Percentiles rank a stretch among this genome's conserved stretches.
These are phyloP conservation scores for Coprinopsis strossmayeri DNA, from an alignment of 768 basidiomycete species.

Conservation along the genomic window DNA sequence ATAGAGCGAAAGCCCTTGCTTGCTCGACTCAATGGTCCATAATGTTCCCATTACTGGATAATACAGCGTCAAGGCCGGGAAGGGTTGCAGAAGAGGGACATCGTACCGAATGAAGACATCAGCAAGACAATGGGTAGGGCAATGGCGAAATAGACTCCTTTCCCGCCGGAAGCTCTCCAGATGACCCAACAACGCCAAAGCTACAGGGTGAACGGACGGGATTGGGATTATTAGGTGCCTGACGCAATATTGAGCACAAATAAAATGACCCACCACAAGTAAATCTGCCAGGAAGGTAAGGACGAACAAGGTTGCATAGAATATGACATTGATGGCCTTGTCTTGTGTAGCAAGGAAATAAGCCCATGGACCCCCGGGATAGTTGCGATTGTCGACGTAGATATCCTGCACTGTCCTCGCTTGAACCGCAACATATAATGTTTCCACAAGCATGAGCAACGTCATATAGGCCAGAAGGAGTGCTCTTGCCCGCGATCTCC, in stretches of 20 bases:
- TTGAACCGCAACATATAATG: slow-evolving; percentile 28
- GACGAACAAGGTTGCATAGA: slow-evolving; percentile 32
- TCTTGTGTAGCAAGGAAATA: slow-evolving; percentile 34
- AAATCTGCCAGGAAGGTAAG: slow-evolving; percentile 34
- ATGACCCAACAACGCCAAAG: slow-evolving; percentile 40
- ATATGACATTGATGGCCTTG: slow-evolving; percentile 32
- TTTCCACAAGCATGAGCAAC: slow-evolving; percentile 27
- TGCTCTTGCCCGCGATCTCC: slow-evolving; percentile 8
- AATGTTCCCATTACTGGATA: slow-evolving; percentile 32
- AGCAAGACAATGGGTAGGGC: slow-evolving; percentile 30
- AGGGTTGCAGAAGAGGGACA: neutral
- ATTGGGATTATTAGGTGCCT: too few species aligned
- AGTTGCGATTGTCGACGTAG: slow-evolving; percentile 32
- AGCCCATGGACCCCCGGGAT: slow-evolving; percentile 32
- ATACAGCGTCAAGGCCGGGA: neutral
- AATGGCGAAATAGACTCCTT: slow-evolving; percentile 24
- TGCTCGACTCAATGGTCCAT: slow-evolving; percentile 36
- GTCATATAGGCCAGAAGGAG: slow-evolving; percentile 31
- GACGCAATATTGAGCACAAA: neutral
- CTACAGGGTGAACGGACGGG: neutral
- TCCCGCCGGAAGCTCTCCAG: slow-evolving; percentile 30
- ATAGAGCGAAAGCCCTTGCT: slow-evolving; percentile 34
- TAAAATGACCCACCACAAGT: slow-evolving; percentile 26
- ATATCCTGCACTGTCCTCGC: slow-evolving; percentile 30
- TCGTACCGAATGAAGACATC: slow-evolving; percentile 35